Percentiles rank a stretch among this genome's conserved stretches.
Conservation (phyloP, 2,329 filamentous ascomycete species). For the Chaetomiaceae sp. region DNA sequence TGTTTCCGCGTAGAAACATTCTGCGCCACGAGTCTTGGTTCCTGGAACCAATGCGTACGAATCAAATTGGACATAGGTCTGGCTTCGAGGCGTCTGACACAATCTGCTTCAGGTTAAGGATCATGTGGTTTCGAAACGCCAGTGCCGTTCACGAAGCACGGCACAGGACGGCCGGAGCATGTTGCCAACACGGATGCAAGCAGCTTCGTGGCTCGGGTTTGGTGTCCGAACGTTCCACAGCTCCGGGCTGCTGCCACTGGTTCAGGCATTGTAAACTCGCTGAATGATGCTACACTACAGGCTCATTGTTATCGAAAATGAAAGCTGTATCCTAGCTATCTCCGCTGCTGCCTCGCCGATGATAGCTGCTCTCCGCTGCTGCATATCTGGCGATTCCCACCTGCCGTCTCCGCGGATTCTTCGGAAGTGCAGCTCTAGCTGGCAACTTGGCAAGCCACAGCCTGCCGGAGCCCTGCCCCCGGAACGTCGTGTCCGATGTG, state of each 20-base stretch:
- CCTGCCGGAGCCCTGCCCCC: not conserved
- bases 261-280: not conserved
- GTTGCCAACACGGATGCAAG: not conserved
- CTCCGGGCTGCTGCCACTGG: no score
- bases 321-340: not conserved
- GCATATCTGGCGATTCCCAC: conserved; percentile 4
- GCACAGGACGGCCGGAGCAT: conserved; percentile 4
- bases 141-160: conserved; percentile 8
- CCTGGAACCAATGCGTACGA: no score
- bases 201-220: not conserved
- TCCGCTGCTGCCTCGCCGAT: not conserved
- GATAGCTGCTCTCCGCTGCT: not conserved
- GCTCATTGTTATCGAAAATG: not conserved
- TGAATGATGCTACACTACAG: no score
- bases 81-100: no score
- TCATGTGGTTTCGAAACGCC: conserved; percentile 15
- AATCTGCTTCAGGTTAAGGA: conserved; percentile 10
- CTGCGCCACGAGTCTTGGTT: no score
- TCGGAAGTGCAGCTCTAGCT: conserved; percentile 9
- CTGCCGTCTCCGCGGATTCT: conserved; percentile 17
- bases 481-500: not conserved
- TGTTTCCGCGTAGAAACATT: no score
- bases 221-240: no score
- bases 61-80: no score
- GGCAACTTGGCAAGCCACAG: not conserved